Base-by-base conservation (phyloP, 1,284 basidiomycete species). In the Leucoagaricus sp. region DNA sequence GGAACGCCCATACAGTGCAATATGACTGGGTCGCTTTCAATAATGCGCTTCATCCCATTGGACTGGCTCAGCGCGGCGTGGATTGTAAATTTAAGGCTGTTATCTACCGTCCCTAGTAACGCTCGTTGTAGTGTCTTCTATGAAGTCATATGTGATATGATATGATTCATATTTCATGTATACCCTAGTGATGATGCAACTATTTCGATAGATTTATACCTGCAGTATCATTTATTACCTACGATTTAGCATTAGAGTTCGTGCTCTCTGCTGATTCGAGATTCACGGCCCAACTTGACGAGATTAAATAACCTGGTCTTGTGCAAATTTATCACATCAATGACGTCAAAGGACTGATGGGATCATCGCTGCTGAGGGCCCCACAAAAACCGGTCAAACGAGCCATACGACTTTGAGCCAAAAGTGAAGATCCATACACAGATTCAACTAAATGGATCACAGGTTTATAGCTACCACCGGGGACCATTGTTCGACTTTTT, bases 11-110 rank as follows among this genome's bases (percentile, higher is more conserved):
- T 25, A 55, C 53, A 23, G 26, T 4, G 28, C 46, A 46, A 12
- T 55, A 42, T 21, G 8, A 55, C 31, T 55, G 53, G 53, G 17
- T 31, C n/a, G 31, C 19, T n/a, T 55, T 55, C 38, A 55, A 55
- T 23, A 21, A 21, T 31, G 12, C 2, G 3, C 15, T 55, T 15
- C 47, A 42, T 12, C 53, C 53, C 13, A 7, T 3, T 9, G 25
- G 31, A 15, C 23, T 55, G 25, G 17, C 42, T 15, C 28, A 36
- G 12, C 36, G 36, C 6, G 53, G 53, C 3, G 53, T 55, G 31
- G 23, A 17, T 34, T 55, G 46, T 41, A 23, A 3, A 19, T 55
- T 55, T 23, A 29, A 26, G 38, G 46, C 52, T n/a, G 40, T 28
- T 6, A 34, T 53, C 26, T 53, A 53, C 40, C 52, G 52, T 34